These are phyloP conservation scores for Microcera coccophila DNA, from an alignment of 2,329 filamentous ascomycete species.

Conservation along the genomic window DNA sequence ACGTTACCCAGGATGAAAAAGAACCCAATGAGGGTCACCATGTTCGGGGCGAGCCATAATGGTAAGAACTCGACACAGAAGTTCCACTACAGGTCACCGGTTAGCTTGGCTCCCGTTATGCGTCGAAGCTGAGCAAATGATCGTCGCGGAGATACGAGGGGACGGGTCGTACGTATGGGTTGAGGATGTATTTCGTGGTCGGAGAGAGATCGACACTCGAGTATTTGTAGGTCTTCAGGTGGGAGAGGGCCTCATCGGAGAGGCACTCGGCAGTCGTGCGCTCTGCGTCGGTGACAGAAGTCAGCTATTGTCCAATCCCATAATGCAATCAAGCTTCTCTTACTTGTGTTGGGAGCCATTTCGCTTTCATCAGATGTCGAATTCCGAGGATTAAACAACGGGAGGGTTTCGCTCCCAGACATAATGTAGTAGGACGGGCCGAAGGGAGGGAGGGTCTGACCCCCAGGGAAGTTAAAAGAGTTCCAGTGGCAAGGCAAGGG, in stretches of 20 bases:
- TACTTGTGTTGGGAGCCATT: constrained; percentile 35
- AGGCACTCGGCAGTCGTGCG: constrained; percentile 66
- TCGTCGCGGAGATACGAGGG: background rate
- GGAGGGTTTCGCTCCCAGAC: constrained; percentile 32
- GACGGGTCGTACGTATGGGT: constrained; percentile 74
- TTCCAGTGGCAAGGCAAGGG: no score
- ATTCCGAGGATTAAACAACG: constrained; percentile 29
- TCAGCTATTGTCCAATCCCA: background rate
- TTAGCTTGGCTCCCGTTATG: background rate
- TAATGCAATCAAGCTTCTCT: background rate
- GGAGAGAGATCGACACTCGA: constrained; percentile 94
- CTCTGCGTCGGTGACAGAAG: constrained; percentile 23
- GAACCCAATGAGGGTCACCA: constrained; percentile 94
- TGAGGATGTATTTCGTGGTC: constrained; percentile 88
- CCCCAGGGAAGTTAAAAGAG: constrained; percentile 11
- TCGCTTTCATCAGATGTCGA: constrained; percentile 21
- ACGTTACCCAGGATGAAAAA: constrained; percentile 89
- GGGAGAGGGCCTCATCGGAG: constrained; percentile 84
- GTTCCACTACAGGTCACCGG: constrained; percentile 70
- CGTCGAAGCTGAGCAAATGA: constrained; percentile 11
- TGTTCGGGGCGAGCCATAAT: constrained; percentile 95
- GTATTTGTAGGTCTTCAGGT: constrained; percentile 96
- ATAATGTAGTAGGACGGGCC: constrained; percentile 25
- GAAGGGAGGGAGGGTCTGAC: constrained; percentile 14
- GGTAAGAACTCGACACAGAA: constrained; percentile 87